Conservation (phyloP, 495 filamentous ascomycete species). For the Cenococcum geophilum region DNA sequence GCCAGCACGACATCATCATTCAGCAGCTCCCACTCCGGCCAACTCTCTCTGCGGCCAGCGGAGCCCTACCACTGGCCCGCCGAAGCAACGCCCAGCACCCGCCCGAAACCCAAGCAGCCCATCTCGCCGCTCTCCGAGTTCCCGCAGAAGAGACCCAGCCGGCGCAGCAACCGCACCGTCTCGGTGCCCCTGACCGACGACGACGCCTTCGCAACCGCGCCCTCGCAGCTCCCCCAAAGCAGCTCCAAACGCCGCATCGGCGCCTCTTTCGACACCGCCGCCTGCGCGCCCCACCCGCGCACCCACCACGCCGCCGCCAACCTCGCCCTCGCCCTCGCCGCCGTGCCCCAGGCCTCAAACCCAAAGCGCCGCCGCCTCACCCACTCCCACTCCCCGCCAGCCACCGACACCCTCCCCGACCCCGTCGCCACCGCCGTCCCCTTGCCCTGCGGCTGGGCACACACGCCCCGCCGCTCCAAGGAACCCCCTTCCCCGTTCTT, state of each 20-base stretch:
- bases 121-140: constrained; percentile 27
- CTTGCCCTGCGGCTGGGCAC: too few species aligned
- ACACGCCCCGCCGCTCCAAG: background rate
- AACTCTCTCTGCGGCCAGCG: constrained; percentile 25
- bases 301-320: constrained; percentile 15
- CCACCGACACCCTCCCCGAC: too few species aligned
- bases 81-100: background rate
- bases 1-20: constrained; percentile 41
- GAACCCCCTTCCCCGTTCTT: background rate
- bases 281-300: too few species aligned
- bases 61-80: constrained; percentile 14
- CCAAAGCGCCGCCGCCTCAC: constrained; percentile 24
- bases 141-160: constrained; percentile 9
- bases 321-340: constrained; percentile 4
- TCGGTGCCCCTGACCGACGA: constrained; percentile 14
- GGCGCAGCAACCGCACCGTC: constrained; percentile 14
- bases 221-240: too few species aligned
- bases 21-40: constrained; percentile 18
- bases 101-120: constrained; percentile 20
- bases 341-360: constrained; percentile 3
- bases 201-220: too few species aligned
- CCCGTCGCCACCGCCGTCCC: too few species aligned
- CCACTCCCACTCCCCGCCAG: constrained; percentile 15
- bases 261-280: too few species aligned
- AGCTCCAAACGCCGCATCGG: constrained; percentile 16